These are phyloP conservation scores for Xylaria palmicola DNA, from an alignment of 495 filamentous ascomycete species.

Conservation along the genomic window DNA sequence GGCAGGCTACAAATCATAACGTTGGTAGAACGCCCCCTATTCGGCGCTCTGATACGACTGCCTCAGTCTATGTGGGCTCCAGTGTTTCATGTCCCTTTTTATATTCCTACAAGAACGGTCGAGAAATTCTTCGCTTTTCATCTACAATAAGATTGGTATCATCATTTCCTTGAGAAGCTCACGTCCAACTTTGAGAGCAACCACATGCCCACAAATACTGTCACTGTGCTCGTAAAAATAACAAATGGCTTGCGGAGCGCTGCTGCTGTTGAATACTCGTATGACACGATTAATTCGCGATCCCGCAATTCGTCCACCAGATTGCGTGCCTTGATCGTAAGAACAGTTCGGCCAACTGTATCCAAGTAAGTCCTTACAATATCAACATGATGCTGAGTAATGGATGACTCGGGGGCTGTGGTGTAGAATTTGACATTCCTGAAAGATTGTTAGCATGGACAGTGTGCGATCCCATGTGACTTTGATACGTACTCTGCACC, in stretches of 20 bases:
- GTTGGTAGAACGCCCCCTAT: not conserved
- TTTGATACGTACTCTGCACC: constrained; percentile 71
- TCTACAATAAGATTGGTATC: not conserved
- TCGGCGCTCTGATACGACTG: not conserved
- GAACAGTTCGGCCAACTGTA: constrained; percentile 80
- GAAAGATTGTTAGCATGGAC: constrained; percentile 26
- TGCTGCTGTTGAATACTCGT: constrained; percentile 76
- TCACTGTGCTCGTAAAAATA: constrained; percentile 69
- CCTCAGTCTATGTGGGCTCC: not conserved
- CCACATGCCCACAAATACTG: constrained; percentile 76
- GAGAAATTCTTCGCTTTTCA: constrained; percentile 1
- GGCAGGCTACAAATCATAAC: not conserved
- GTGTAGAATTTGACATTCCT: constrained; percentile 71
- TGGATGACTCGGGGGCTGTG: constrained; percentile 56
- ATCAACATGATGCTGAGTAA: constrained; percentile 53
- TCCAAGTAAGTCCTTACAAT: constrained; percentile 82
- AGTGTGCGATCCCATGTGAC: not conserved
- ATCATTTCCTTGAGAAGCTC: constrained; percentile 41
- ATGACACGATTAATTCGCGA: constrained; percentile 79
- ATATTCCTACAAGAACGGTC: constrained; percentile 12
- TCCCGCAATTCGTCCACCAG: constrained; percentile 86
- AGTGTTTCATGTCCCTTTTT: constrained; percentile 5
- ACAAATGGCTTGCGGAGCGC: constrained; percentile 82
- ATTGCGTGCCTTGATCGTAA: constrained; percentile 79
- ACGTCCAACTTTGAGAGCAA: constrained; percentile 71